Conservation (phyloP, 768 basidiomycete genomes). For the Boletus speciosus region DNA sequence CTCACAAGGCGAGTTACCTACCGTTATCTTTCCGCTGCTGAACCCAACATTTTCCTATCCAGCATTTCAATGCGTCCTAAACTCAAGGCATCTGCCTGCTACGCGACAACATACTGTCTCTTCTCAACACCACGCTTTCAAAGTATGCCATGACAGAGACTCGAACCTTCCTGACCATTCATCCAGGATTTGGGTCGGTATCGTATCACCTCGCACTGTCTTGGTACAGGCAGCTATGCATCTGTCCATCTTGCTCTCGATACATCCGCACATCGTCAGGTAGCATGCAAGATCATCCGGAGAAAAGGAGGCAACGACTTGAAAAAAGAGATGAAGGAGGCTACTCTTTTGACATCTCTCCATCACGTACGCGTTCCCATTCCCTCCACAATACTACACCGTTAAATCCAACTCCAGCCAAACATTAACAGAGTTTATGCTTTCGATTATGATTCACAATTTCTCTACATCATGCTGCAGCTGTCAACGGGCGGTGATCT, state of each 20-base stretch:
- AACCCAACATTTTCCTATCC: neutral
- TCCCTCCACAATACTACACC: neutral
- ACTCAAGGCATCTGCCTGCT: constrained; percentile 48
- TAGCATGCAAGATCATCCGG: constrained; percentile 81
- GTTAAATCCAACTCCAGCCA: constrained; percentile 43
- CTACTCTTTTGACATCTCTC: constrained; percentile 65
- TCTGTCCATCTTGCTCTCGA: constrained; percentile 79
- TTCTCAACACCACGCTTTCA: constrained; percentile 49
- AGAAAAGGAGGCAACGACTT: constrained; percentile 44
- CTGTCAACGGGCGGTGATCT: constrained; percentile 84
- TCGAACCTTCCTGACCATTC: neutral
- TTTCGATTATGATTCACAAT: constrained; percentile 58
- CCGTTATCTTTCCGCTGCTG: neutral
- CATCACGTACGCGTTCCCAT: constrained; percentile 54
- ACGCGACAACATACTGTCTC: constrained; percentile 60
- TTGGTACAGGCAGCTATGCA: constrained; percentile 80
- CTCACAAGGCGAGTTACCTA: constrained; percentile 49
- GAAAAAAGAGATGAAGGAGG: constrained; percentile 70
- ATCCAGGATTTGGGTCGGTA: constrained; percentile 61
- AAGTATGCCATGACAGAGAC: constrained; percentile 36
- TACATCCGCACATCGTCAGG: constrained; percentile 58
- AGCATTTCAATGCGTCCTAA: constrained; percentile 68
- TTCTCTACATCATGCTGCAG: constrained; percentile 82
- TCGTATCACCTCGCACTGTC: constrained; percentile 71
- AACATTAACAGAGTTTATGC: constrained; percentile 79